These are phyloP conservation scores for Diaporthe humulicola DNA, from an alignment of 2,329 filamentous ascomycete genomes.

Conservation along the genomic window DNA sequence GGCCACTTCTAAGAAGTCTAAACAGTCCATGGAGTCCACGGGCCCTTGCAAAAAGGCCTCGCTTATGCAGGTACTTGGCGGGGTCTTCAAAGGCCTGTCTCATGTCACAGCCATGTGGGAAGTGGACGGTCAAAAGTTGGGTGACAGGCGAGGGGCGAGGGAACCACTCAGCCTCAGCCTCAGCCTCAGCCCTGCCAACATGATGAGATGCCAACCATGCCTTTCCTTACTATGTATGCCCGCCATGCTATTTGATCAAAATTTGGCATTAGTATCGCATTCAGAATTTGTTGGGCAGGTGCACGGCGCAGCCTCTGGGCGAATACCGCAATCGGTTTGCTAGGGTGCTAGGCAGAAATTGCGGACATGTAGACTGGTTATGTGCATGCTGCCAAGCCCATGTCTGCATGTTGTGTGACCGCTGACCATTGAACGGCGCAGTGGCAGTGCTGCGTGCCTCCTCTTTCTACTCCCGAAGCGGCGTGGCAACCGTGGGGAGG, in stretches of 20 bases:
- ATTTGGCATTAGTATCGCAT: neutral
- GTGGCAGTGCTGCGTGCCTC: constrained; percentile 20
- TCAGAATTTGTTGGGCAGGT: neutral
- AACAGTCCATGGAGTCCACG: neutral
- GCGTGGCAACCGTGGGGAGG: neutral
- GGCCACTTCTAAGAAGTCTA: constrained; percentile 6
- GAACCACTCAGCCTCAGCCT: constrained; percentile 2
- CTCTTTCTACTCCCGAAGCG: neutral
- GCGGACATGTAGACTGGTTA: neutral
- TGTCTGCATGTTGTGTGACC: constrained; percentile 13
- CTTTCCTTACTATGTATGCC: neutral
- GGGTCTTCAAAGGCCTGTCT: constrained; percentile 1
- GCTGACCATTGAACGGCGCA: neutral
- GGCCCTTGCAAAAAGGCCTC: neutral
- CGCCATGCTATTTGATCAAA: neutral
- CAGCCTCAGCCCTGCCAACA: constrained; percentile 22
- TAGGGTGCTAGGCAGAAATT: neutral
- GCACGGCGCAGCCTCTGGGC: constrained; percentile 7
- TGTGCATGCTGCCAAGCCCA: neutral
- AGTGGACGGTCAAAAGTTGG: neutral
- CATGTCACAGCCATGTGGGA: constrained; percentile 4
- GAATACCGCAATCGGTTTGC: neutral
- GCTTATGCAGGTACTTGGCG: constrained; percentile 28
- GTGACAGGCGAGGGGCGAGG: neutral
- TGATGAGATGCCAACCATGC: no score